A percentile compares a stretch with the other conserved stretches of the same genome.
Conservation (phyloP, 2,329 filamentous ascomycete genomes). For the Colletotrichum lini region DNA sequence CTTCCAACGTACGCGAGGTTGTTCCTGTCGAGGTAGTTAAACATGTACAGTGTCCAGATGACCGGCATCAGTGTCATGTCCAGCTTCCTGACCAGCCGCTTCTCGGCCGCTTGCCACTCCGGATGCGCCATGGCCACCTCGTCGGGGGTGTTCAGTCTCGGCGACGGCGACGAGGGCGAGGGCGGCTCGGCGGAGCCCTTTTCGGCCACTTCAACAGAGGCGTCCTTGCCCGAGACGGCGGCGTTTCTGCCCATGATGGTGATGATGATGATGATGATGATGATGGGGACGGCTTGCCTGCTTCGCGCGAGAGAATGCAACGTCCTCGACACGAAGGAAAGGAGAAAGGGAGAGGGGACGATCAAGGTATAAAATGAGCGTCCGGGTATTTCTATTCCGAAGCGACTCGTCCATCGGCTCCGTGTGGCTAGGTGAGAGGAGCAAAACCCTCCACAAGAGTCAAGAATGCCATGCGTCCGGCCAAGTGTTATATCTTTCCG, state of each 20-base stretch:
- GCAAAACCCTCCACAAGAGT: background rate
- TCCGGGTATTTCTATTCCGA: background rate
- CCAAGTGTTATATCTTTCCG: background rate
- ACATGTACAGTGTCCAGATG: slow-evolving; percentile 41
- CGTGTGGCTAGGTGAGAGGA: background rate
- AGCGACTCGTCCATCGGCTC: background rate
- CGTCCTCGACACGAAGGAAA: background rate
- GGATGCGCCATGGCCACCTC: slow-evolving; percentile 28
- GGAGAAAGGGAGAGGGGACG: too few species aligned
- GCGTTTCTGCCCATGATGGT: slow-evolving; percentile 13
- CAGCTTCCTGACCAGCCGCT: slow-evolving; percentile 44
- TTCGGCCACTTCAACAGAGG: slow-evolving; percentile 14
- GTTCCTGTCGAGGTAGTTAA: slow-evolving; percentile 42
- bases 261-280: too few species aligned
- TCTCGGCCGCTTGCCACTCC: slow-evolving; percentile 35
- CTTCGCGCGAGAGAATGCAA: background rate
- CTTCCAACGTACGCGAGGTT: slow-evolving; percentile 39
- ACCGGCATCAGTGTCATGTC: slow-evolving; percentile 46
- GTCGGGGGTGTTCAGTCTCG: background rate
- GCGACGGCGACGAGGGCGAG: background rate
- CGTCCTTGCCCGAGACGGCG: slow-evolving; percentile 15
- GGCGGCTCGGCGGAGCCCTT: slow-evolving; percentile 5
- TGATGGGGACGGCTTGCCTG: too few species aligned
- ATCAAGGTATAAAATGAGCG: background rate
- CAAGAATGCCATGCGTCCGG: background rate